Evolutionary conservation across 208 protist genomes (phyloP).

Genomic region (Naegleria fowleri): DNA sequence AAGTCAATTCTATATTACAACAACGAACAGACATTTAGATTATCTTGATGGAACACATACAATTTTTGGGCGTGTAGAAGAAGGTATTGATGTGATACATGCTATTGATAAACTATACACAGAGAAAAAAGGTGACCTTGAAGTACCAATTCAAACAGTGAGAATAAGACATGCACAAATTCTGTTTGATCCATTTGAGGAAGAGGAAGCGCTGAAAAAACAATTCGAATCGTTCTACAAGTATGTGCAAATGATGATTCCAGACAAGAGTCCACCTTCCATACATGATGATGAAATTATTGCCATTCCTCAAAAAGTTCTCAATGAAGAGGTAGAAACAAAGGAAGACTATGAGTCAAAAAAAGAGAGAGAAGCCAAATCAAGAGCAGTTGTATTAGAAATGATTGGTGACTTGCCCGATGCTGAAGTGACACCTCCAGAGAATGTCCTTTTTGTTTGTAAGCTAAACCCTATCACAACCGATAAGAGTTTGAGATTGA

Average conservation of each 20-base stretch:
- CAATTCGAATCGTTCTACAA: constrained; percentile 23
- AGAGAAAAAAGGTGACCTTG: constrained; percentile 37
- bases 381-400: constrained; percentile 78
- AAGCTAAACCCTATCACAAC: constrained; percentile 93
- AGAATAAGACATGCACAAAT: constrained; percentile 62
- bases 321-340: constrained; percentile 33
- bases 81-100: constrained; percentile 48
- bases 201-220: constrained; percentile 32
- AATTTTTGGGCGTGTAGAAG: constrained; percentile 67
- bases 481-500: constrained; percentile 84
- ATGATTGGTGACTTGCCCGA: constrained; percentile 91
- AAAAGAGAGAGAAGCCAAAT: constrained; percentile 48
- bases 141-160: constrained; percentile 34
- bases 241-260: constrained; percentile 26
- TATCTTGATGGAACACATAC: constrained; percentile 70
- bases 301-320: constrained; percentile 28
- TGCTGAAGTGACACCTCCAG: constrained; percentile 83
- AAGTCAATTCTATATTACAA: constrained; percentile 78
- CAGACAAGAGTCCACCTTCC: neutral
- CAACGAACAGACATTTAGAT: constrained; percentile 42
- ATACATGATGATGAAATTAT: neutral
- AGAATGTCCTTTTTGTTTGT: constrained; percentile 98
- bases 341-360: constrained; percentile 51
- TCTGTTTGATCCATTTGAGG: constrained; percentile 75
- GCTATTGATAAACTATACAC: constrained; percentile 53